Evolutionary conservation across 2,329 filamentous ascomycete genomes (phyloP).

Genomic region (Didymella keratinophila): DNA sequence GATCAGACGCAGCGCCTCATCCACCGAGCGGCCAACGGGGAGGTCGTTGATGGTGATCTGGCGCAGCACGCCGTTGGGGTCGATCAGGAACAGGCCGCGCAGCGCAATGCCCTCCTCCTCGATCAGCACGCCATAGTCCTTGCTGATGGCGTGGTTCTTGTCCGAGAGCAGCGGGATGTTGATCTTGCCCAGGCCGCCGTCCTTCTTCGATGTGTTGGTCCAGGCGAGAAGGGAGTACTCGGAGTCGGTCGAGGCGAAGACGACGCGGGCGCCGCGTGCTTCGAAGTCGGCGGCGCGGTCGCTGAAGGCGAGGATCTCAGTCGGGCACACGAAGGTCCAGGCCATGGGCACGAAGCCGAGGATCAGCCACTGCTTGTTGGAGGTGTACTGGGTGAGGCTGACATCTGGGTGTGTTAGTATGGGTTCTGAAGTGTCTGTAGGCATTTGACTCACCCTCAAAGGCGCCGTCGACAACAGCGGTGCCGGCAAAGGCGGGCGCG

Average conservation of each 20-base stretch:
- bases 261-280: conserved; percentile 65
- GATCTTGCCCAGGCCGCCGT: conserved; percentile 68
- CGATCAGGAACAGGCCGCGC: conserved; percentile 71
- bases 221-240: conserved; percentile 67
- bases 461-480: conserved; percentile 51
- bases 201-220: conserved; percentile 65
- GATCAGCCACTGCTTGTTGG: conserved; percentile 65
- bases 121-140: conserved; percentile 69
- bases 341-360: conserved; percentile 73
- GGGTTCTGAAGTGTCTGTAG: background rate
- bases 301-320: conserved; percentile 71
- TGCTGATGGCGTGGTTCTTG: conserved; percentile 67
- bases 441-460: conserved; percentile 48
- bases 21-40: conserved; percentile 69
- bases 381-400: conserved; percentile 51
- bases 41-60: conserved; percentile 73
- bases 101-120: conserved; percentile 71
- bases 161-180: conserved; percentile 69
- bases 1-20: conserved; percentile 67
- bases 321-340: conserved; percentile 73
- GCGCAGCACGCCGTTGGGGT: conserved; percentile 67
- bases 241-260: conserved; percentile 69
- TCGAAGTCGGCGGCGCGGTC: conserved; percentile 67
- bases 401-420: conserved; percentile 40
- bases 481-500: conserved; percentile 49